A percentile compares a stretch with the other conserved stretches of the same genome.
Evolutionary conservation across 2,329 filamentous ascomycete species (phyloP).

Genomic region (Setomelanomma holmii): DNA sequence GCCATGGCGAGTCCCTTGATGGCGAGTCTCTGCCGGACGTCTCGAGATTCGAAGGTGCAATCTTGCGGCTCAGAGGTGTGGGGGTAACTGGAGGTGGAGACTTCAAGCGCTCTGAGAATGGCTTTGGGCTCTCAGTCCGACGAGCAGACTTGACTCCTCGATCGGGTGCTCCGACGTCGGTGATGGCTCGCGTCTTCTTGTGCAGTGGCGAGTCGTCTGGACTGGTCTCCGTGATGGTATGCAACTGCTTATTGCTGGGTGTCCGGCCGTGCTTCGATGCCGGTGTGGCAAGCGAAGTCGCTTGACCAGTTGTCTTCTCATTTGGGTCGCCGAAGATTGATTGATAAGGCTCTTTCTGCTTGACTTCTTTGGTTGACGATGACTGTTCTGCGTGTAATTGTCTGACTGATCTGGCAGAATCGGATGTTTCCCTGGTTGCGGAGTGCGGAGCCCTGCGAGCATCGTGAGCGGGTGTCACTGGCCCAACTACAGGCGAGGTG

Average conservation of each 20-base stretch:
- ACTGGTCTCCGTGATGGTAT: conserved; percentile 60
- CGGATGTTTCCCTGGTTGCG: conserved; percentile 16
- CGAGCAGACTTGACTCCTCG: conserved; percentile 51
- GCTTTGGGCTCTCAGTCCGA: conserved; percentile 35
- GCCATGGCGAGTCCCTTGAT: conserved; percentile 39
- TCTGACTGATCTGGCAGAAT: conserved; percentile 11
- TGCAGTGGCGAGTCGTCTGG: conserved; percentile 51
- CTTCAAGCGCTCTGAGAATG: conserved; percentile 46
- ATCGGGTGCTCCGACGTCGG: conserved; percentile 53
- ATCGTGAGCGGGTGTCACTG: conserved; percentile 28
- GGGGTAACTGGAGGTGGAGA: conserved; percentile 42
- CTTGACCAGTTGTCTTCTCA: conserved; percentile 30
- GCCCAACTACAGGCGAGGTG: conserved; percentile 31
- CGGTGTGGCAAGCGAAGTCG: conserved; percentile 28
- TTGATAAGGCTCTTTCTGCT: conserved; percentile 32
- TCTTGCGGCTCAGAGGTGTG: conserved; percentile 34
- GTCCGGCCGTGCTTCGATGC: conserved; percentile 33
- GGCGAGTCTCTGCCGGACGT: conserved; percentile 21
- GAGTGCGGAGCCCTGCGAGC: conserved; percentile 13
- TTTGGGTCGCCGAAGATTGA: conserved; percentile 45
- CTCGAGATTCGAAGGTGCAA: conserved; percentile 36
- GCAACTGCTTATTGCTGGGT: conserved; percentile 49
- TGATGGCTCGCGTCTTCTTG: conserved; percentile 53
- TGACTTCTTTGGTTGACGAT: conserved; percentile 16
- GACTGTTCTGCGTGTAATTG: conserved; percentile 11